Conservation (phyloP, 257 asterid species). For the Przewalskia tangutica region DNA sequence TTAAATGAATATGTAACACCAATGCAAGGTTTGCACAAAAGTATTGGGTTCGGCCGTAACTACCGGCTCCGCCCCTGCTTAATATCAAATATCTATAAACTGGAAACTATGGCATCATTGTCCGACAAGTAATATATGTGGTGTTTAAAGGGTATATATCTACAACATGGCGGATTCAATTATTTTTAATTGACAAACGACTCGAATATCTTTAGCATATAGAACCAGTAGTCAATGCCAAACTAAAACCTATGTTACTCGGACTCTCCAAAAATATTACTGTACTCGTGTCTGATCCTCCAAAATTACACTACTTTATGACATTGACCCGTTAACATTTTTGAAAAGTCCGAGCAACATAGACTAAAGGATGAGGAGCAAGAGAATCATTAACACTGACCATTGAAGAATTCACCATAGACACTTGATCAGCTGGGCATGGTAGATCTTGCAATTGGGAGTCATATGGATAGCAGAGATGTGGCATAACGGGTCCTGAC, state of each 20-base stretch:
- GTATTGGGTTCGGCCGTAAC: too few species aligned
- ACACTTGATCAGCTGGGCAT: slow-evolving; percentile 55
- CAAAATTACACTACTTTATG: too few species aligned
- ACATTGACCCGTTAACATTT: too few species aligned
- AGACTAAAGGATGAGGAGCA: background rate
- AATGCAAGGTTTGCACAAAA: too few species aligned
- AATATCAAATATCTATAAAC: background rate
- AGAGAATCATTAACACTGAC: slow-evolving; percentile 20
- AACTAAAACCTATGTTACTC: background rate
- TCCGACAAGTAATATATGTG: background rate
- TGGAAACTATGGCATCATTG: background rate
- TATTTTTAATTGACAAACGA: background rate
- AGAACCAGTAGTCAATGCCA: background rate
- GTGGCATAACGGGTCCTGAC: slow-evolving; percentile 66
- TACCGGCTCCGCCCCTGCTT: too few species aligned
- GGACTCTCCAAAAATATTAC: too few species aligned
- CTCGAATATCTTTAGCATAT: background rate
- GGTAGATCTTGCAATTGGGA: slow-evolving; percentile 57
- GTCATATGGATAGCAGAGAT: slow-evolving; percentile 79
- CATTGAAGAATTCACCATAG: slow-evolving; percentile 63
- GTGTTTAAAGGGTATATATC: background rate
- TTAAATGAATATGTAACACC: too few species aligned
- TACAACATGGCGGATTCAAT: background rate
- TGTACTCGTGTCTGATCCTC: too few species aligned
- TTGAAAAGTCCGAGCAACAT: too few species aligned